Conservation (phyloP, 306 rosid species). For the Castanea crenata region DNA sequence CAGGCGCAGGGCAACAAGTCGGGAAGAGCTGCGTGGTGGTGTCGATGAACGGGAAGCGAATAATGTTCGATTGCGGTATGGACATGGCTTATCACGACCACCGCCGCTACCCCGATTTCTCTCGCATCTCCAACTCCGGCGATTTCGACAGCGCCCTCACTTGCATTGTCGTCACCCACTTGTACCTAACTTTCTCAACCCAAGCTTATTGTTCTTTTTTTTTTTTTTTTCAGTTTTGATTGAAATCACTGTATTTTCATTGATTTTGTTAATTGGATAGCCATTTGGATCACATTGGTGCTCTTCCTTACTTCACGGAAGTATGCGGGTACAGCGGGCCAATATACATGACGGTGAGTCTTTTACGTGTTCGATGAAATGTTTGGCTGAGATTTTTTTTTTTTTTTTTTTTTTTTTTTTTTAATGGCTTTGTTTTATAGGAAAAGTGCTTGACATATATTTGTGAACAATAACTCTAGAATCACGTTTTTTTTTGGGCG, state of each 20-base stretch:
- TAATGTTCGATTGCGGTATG: constrained; percentile 98
- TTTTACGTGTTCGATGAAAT: constrained; percentile 40
- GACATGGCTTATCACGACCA: constrained; percentile 71
- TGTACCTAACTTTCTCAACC: constrained; percentile 32
- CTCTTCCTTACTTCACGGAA: constrained; percentile 82
- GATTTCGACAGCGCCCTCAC: constrained; percentile 47
- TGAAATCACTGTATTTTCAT: neutral
- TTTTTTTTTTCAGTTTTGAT: neutral
- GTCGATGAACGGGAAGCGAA: constrained; percentile 76
- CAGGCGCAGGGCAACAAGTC: constrained; percentile 97
- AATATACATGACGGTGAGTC: constrained; percentile 85
- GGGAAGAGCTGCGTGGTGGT: constrained; percentile 94
- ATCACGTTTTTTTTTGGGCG: too few relatives aligned
- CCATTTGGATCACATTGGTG: constrained; percentile 92
- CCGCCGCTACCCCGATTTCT: constrained; percentile 80
- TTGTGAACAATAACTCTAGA: too few relatives aligned
- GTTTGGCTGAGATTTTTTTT: neutral
- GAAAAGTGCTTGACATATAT: too few relatives aligned
- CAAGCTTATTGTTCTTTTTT: neutral
- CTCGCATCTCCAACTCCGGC: constrained; percentile 42
- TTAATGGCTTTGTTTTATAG: too few relatives aligned
- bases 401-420: too few relatives aligned
- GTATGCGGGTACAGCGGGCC: constrained; percentile 88
- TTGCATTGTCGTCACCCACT: constrained; percentile 88
- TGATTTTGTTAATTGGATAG: constrained; percentile 33